A percentile compares a stretch with the other conserved stretches of the same genome.
These are phyloP conservation scores for Solanum raphanifolium DNA, from an alignment of 257 asterid species.

Conservation along the genomic window DNA sequence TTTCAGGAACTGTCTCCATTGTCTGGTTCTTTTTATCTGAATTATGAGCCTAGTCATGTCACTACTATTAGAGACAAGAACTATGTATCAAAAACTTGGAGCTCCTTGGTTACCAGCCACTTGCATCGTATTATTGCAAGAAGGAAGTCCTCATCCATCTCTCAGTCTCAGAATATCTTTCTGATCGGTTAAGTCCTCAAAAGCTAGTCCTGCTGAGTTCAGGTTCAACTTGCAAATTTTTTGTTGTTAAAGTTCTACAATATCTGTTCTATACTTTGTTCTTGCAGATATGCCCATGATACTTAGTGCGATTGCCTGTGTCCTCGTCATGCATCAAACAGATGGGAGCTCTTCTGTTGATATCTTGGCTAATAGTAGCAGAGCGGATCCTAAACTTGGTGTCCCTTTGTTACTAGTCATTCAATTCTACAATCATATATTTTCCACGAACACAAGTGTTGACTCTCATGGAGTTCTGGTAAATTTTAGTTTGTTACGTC, in stretches of 20 bases:
- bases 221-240: background rate
- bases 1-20: slow-evolving; percentile 61
- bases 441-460: slow-evolving; percentile 32
- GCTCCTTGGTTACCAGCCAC: slow-evolving; percentile 40
- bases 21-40: slow-evolving; percentile 33
- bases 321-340: slow-evolving; percentile 56
- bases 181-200: slow-evolving; percentile 28
- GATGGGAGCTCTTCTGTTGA: slow-evolving; percentile 40
- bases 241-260: background rate
- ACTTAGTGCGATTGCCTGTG: slow-evolving; percentile 62
- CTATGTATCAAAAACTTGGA: slow-evolving; percentile 33
- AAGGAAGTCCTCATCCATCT: slow-evolving; percentile 25
- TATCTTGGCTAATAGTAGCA: slow-evolving; percentile 51
- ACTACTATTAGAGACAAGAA: slow-evolving; percentile 19
- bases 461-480: slow-evolving; percentile 55
- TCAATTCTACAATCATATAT: slow-evolving; percentile 61
- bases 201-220: background rate
- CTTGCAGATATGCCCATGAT: slow-evolving; percentile 62
- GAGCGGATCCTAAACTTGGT: slow-evolving; percentile 59
- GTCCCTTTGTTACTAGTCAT: slow-evolving; percentile 60
- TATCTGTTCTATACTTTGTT: background rate
- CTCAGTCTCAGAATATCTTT: slow-evolving; percentile 37
- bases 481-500: slow-evolving; percentile 29
- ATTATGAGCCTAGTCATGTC: slow-evolving; percentile 15
- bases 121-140: slow-evolving; percentile 28